Evolutionary conservation across 306 rosid genomes (phyloP).

Genomic region (Biancaea sappan): DNA sequence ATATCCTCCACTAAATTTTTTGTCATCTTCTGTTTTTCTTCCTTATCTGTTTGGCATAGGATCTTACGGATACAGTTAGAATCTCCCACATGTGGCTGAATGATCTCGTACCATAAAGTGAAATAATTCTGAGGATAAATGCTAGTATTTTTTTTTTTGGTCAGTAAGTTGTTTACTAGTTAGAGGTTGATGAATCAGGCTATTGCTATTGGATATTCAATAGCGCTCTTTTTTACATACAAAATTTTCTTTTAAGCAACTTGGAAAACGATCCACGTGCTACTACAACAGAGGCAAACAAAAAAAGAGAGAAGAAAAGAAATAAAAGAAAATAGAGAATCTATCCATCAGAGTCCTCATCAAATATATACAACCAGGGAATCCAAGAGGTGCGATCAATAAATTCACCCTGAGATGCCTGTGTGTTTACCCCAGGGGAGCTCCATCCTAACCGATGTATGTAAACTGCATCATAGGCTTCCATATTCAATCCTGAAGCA

Average conservation of each 20-base stretch:
- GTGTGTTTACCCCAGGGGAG: conserved; percentile 47
- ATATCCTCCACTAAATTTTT: neutral
- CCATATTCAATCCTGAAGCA: conserved; percentile 85
- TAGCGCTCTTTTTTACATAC: neutral
- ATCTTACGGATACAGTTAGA: neutral
- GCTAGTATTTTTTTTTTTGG: too few species aligned
- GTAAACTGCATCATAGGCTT: conserved; percentile 79
- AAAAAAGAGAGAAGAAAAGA: too few species aligned
- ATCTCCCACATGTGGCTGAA: too few species aligned
- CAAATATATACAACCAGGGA: conserved; percentile 67
- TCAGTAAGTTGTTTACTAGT: neutral
- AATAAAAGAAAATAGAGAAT: neutral
- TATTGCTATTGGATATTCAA: neutral
- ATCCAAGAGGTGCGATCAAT: conserved; percentile 48
- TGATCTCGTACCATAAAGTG: neutral
- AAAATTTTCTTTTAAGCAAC: neutral
- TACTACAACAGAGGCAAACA: neutral
- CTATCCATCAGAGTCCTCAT: conserved; percentile 63
- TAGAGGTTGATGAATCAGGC: conserved; percentile 3
- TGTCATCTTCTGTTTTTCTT: neutral
- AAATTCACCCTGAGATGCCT: conserved; percentile 44
- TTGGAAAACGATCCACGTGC: neutral
- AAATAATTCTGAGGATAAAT: neutral
- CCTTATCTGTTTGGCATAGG: neutral
- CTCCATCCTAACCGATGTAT: conserved; percentile 77